Evolutionary conservation across 2,329 filamentous ascomycete species (phyloP).

Genomic region (Colletotrichum neosansevieriae): DNA sequence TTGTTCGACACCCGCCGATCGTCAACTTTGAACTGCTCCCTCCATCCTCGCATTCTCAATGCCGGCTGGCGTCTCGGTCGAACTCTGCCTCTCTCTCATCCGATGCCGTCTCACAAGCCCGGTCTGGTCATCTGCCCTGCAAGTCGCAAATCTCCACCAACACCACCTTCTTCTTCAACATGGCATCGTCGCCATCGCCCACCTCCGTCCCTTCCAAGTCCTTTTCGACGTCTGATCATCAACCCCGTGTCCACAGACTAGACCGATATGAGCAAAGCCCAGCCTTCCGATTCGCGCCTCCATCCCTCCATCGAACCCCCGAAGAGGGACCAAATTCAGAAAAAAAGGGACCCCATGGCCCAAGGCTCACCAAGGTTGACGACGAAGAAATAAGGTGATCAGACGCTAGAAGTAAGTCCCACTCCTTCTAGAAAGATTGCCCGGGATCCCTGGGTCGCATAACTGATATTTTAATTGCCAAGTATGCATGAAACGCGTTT

Average conservation of each 20-base stretch:
- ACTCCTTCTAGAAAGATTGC: conserved; percentile 53
- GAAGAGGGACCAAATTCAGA: conserved; percentile 7
- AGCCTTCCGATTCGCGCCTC: conserved; percentile 30
- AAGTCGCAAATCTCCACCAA: conserved; percentile 16
- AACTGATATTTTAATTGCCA: conserved; percentile 62
- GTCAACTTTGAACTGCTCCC: not conserved
- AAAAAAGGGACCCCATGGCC: not conserved
- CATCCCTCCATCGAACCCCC: conserved; percentile 1
- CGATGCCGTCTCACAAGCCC: conserved; percentile 11
- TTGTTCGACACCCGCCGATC: not conserved
- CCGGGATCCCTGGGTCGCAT: conserved; percentile 52
- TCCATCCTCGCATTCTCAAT: conserved; percentile 5
- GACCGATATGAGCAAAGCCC: conserved; percentile 11
- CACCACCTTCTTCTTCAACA: conserved; percentile 9
- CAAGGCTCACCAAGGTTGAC: conserved; percentile 2
- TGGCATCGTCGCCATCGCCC: conserved; percentile 3
- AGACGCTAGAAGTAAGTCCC: conserved; percentile 51
- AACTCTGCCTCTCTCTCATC: conserved; percentile 5
- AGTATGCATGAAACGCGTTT: conserved; percentile 58
- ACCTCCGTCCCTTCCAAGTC: conserved; percentile 19
- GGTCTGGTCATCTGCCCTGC: conserved; percentile 16
- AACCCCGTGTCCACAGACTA: conserved; percentile 32
- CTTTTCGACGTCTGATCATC: conserved; percentile 34
- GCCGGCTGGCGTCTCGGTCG: conserved; percentile 5
- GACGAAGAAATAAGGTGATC: conserved; percentile 36